A percentile compares a stretch with the other conserved stretches of the same genome.
Conservation (phyloP, 2,329 filamentous ascomycete genomes). For the Fusarium phyllophilum region DNA sequence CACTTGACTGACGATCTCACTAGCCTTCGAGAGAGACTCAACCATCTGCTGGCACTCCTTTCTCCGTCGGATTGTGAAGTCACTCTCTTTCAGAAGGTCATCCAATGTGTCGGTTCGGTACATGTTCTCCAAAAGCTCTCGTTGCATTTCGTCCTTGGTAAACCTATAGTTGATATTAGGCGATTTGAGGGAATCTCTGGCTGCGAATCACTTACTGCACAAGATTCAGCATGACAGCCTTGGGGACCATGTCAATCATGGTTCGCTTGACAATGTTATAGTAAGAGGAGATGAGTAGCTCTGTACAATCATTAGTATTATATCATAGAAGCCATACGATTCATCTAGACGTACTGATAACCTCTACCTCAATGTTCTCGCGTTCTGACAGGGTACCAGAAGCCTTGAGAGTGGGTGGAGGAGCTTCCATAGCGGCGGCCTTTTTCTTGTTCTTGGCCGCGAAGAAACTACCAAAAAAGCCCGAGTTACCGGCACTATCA, state of each 20-base stretch:
- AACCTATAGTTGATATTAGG: slow-evolving; percentile 63
- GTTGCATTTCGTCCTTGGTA: slow-evolving; percentile 98
- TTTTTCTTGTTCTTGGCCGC: slow-evolving; percentile 99
- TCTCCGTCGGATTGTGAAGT: slow-evolving; percentile 92
- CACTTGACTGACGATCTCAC: slow-evolving; percentile 91
- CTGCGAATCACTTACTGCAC: slow-evolving; percentile 76
- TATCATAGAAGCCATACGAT: background rate
- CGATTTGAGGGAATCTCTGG: background rate
- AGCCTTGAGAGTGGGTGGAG: slow-evolving; percentile 91
- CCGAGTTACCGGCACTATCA: slow-evolving; percentile 67
- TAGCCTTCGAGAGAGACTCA: slow-evolving; percentile 87
- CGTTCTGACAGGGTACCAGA: slow-evolving; percentile 93
- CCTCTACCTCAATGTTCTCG: slow-evolving; percentile 94
- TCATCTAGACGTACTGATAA: slow-evolving; percentile 79
- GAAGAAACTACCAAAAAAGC: slow-evolving; percentile 99
- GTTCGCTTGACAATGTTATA: slow-evolving; percentile 98
- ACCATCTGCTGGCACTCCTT: slow-evolving; percentile 99
- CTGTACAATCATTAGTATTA: slow-evolving; percentile 55
- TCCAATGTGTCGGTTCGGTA: slow-evolving; percentile 92
- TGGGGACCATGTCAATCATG: slow-evolving; percentile 99
- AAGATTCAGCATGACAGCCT: slow-evolving; percentile 97
- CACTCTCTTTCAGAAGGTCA: slow-evolving; percentile 95
- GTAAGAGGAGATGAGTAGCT: slow-evolving; percentile 95
- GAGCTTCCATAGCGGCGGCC: slow-evolving; percentile 99
- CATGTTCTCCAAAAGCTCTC: slow-evolving; percentile 96